Base-by-base conservation (phyloP, 805 yeast genomes). In the Scheffersomyces amazonensis region DNA sequence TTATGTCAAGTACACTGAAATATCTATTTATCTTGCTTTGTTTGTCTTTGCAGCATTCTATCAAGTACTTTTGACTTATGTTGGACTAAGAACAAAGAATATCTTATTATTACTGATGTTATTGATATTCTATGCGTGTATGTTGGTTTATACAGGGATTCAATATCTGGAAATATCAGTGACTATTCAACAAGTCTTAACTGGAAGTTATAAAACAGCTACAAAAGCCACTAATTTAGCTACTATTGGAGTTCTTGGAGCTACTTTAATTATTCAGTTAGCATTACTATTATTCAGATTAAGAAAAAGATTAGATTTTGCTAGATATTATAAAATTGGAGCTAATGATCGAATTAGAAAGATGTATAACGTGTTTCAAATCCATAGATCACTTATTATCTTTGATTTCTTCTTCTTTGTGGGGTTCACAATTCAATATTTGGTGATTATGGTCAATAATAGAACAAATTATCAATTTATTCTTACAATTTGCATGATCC, bases 381-480 rank as follows among this genome's bases (percentile, higher is more conserved):
- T 73, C 36, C 73, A 70, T 52, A 50, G 59, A 15, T 37, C 52
- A 10, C 40, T 54, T 8, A 41, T 56, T 33, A 47, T 54, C 10
- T 50, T 56, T 40, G 53, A 48, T 28, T 52, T 52, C 30, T 74
- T 72, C 60, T 74, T 72, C 56, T 73, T 74, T 42, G 50, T 73
- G 17, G 78, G 75, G 2, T 73, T 73, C 53, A 71, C 77, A 2
- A 58, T 73, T 20, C 79, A 74, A 47, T 74, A 71, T 45, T 51
- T 69, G 17, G 74, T 71, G 31, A 69, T 73, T 28, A 69, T 74
- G 56, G 54, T 72, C 11, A 47, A 56, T 29, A 6, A 27, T 27
- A 58, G 53, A 37, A 37, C 43, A 5, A 69, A 71, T 12, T 56
- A 53, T 16, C 78, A 74, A 48, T 73, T 74, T 46, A 71, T 62